A percentile compares a stretch with the other conserved stretches of the same genome.
These are phyloP conservation scores for Gonapodya prolifera DNA, from an alignment of 192 early-diverging fungal genomes.

Conservation along the genomic window DNA sequence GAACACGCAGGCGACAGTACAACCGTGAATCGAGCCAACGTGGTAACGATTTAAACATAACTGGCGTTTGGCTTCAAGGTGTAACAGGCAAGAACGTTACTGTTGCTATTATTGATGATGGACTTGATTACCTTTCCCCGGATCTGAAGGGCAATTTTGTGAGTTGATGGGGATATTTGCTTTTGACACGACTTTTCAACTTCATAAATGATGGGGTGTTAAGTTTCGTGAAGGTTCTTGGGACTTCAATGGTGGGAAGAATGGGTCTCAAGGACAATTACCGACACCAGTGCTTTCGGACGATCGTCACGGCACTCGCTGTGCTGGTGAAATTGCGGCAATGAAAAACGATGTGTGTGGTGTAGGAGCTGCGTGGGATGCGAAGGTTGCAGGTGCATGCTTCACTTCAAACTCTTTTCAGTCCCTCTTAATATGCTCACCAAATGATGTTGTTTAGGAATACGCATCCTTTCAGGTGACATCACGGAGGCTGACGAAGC, in stretches of 20 bases:
- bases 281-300: slow-evolving; percentile 63
- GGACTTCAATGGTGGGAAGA: slow-evolving; percentile 78
- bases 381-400: slow-evolving; percentile 65
- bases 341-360: slow-evolving; percentile 84
- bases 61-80: slow-evolving; percentile 78
- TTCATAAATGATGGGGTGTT: neutral
- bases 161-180: slow-evolving; percentile 18
- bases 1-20: no score
- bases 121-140: slow-evolving; percentile 70
- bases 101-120: slow-evolving; percentile 93
- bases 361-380: slow-evolving; percentile 80
- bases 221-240: slow-evolving; percentile 76
- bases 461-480: slow-evolving; percentile 77
- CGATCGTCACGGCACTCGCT: slow-evolving; percentile 92
- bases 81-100: slow-evolving; percentile 76
- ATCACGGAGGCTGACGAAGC: slow-evolving; percentile 93
- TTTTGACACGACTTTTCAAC: neutral
- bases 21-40: slow-evolving; percentile 27
- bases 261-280: slow-evolving; percentile 14
- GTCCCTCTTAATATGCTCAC: neutral
- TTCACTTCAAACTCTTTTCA: slow-evolving; percentile 12
- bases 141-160: slow-evolving; percentile 85
- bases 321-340: slow-evolving; percentile 95
- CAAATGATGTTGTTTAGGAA: slow-evolving; percentile 21
- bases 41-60: slow-evolving; percentile 86